Conservation (phyloP, 805 yeast genomes). For the Kluyveromyces aestuarii region DNA sequence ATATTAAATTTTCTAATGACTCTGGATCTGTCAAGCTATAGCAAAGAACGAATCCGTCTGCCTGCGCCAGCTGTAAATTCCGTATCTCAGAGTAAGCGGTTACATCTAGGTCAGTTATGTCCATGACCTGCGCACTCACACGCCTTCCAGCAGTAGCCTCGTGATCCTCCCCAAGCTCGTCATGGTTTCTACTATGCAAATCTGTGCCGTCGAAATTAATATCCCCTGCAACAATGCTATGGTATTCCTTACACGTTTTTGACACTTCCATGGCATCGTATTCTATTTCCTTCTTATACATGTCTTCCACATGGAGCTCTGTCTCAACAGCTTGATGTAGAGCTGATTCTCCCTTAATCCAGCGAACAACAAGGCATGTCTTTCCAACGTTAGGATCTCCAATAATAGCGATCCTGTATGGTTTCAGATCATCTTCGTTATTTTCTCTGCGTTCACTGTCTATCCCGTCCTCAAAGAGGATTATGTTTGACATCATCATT, state of each 20-base stretch:
- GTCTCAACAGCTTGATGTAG: slow-evolving; percentile 1
- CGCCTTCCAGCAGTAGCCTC: neutral
- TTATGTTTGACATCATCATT: slow-evolving; percentile 1
- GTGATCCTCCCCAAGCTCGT: neutral
- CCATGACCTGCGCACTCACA: slow-evolving; percentile 16
- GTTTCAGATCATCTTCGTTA: slow-evolving; percentile 13
- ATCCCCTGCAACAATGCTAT: neutral
- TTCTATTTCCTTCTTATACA: slow-evolving; percentile 9
- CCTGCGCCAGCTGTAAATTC: slow-evolving; percentile 19
- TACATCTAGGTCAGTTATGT: slow-evolving; percentile 13
- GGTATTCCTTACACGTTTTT: neutral
- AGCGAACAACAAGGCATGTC: slow-evolving; percentile 16
- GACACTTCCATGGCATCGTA: neutral
- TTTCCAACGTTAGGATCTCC: slow-evolving; percentile 20
- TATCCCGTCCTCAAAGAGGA: neutral
- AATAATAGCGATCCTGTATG: slow-evolving; percentile 18
- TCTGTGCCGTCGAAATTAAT: neutral
- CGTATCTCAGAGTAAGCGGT: slow-evolving; percentile 17
- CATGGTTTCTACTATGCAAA: neutral
- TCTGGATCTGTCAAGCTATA: slow-evolving; percentile 16
- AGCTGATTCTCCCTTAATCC: slow-evolving; percentile 9
- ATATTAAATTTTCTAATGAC: slow-evolving; percentile 14
- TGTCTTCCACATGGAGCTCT: slow-evolving; percentile 10
- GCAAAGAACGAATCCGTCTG: slow-evolving; percentile 24
- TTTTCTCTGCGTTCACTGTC: slow-evolving; percentile 4